Percentiles rank a stretch among this genome's conserved stretches.
phyloP scores from a whole-genome alignment of 164 flowering plant genomes.

The Annona cherimola region DNA sequence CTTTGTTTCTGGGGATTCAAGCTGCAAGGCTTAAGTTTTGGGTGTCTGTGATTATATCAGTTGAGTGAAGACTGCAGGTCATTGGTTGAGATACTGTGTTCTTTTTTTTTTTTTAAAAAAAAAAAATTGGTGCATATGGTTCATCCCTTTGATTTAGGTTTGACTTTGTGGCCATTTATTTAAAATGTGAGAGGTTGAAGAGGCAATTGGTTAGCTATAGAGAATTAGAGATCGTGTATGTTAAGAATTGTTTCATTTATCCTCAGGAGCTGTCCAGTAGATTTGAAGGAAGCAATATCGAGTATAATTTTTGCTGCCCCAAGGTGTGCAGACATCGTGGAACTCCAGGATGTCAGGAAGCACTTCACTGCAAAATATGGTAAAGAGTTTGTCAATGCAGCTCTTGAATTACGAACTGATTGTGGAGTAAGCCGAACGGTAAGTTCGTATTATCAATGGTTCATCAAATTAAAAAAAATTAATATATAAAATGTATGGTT shows the following conservation, averaged over 20 bases:
- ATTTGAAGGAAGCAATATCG: conserved; percentile 87
- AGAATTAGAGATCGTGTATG: neutral
- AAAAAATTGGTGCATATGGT: no score
- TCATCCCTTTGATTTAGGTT: no score
- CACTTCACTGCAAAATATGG: conserved; percentile 88
- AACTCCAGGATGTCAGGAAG: conserved; percentile 67
- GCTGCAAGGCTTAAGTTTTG: no score
- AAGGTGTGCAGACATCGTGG: conserved; percentile 83
- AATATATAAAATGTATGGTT: neutral
- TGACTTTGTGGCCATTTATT: no score
- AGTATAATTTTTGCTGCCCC: conserved; percentile 84
- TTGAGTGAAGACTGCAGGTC: no score
- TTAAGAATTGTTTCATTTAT: neutral
- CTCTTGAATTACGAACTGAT: conserved; percentile 79
- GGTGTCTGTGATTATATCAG: no score
- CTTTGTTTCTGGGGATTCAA: no score
- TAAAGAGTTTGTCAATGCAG: conserved; percentile 72
- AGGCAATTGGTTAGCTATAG: no score
- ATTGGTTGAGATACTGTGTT: no score
- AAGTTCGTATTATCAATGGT: conserved; percentile 11
- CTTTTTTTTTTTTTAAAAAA: no score
- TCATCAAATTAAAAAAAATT: neutral
- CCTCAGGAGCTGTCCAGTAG: conserved; percentile 80
- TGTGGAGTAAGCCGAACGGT: conserved; percentile 85
- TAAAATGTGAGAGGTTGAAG: no score